phyloP scores from a whole-genome alignment of 2,329 filamentous ascomycete genomes.

The Botrytis byssoidea region DNA sequence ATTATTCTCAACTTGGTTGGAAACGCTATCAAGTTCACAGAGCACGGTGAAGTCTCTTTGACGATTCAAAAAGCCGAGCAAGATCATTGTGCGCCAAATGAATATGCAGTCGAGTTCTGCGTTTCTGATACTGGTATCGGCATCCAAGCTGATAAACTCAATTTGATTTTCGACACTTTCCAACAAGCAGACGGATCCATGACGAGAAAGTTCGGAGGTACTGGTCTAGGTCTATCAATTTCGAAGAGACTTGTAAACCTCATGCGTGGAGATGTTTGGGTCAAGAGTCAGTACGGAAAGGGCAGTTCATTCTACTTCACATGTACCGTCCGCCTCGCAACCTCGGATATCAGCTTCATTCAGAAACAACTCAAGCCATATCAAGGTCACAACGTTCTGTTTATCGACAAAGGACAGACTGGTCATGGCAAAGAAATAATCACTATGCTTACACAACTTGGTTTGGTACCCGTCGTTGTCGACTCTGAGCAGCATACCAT shows the following conservation, averaged over 20 bases:
- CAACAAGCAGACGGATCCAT: conserved; percentile 97
- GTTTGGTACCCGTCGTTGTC: conserved; percentile 81
- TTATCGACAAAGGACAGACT: conserved; percentile 88
- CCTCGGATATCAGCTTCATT: conserved; percentile 74
- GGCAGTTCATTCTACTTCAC: conserved; percentile 97
- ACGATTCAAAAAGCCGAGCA: conserved; percentile 75
- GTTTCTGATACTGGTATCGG: conserved; percentile 97
- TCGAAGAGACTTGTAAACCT: conserved; percentile 92
- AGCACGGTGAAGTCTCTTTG: conserved; percentile 92
- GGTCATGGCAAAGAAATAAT: conserved; percentile 73
- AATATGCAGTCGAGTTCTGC: conserved; percentile 93
- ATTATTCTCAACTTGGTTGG: conserved; percentile 97
- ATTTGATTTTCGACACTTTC: conserved; percentile 98
- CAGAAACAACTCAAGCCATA: conserved; percentile 86
- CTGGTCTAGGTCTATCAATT: conserved; percentile 89
- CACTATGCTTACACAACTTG: conserved; percentile 73
- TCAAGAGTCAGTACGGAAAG: conserved; percentile 85
- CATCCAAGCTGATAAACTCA: conserved; percentile 91
- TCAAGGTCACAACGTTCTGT: conserved; percentile 85
- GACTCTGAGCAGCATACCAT: conserved; percentile 68
- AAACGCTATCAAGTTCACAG: conserved; percentile 98
- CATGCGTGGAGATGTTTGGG: conserved; percentile 96
- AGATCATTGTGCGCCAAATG: conserved; percentile 64
- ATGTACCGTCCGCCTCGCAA: conserved; percentile 81
- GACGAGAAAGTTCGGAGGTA: conserved; percentile 92